Evolutionary conservation across 1,139 yeast genomes (phyloP), one percentile per base, ranked within the genome.

Genomic region (Geotrichum histeridarum): DNA sequence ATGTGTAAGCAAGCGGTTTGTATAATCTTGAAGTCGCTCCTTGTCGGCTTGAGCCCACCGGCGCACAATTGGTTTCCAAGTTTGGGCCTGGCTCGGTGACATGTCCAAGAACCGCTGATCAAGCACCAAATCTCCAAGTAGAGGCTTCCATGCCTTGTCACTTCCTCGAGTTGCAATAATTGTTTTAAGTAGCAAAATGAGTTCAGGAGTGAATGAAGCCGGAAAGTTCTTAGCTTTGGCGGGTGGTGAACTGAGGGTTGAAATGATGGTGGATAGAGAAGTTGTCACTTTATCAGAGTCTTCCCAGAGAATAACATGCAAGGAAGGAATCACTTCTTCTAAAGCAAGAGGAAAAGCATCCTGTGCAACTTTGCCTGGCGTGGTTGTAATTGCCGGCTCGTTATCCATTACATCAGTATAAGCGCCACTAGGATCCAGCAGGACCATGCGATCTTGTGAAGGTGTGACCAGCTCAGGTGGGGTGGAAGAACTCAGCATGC

Each of bases 41-140:
- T 78, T 78, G 54, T 85, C 91, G 37, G 70, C 70, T 1, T 69
- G 64, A 7, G 81, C 74, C 93, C 94, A 87, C 8, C 71, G 68
- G 2, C 68, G 64, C 6, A 86, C 67, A 1, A 85, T 73, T 0
- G 71, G 64, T 57, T 72, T 70, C 89, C 93, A 83, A 1, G 63
- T 58, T 3, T 61, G 57, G n/a, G 65, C 73, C 51, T 54, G 71
- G 61, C 56, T 54, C 3, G 57, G 53, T 12, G 61, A 63, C 35
- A 74, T 63, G 4, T 65, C 64, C 64, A 86, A 81, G 75, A 78
- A 52, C 62, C 64, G 56, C 51, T 61, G 60, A 53, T 76, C 78
- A 33, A 71, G 63, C 36, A 72, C 60, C 11, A 67, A 59, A 42
- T 76, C 79, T 4, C 69, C 67, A 7, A 76, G 68, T 8, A 64